Conservation (phyloP, 768 basidiomycete genomes). For the Ramaria sp. region DNA sequence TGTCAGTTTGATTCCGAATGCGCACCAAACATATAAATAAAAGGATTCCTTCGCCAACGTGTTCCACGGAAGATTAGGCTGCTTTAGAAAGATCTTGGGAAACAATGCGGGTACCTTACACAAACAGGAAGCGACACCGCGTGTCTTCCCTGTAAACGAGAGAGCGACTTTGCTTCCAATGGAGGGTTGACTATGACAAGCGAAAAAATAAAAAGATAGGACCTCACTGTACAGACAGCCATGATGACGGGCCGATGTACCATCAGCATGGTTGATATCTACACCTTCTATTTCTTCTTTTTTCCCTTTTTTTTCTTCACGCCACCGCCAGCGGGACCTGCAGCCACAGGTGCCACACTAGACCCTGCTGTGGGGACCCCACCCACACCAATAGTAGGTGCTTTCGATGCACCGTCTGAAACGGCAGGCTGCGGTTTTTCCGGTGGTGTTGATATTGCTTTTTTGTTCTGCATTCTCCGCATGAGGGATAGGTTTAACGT, state of each 20-base stretch:
- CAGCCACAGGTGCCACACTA: constrained; percentile 17
- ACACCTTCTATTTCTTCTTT: constrained; percentile 59
- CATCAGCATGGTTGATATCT: too few species aligned
- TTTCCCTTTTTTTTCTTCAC: constrained; percentile 71
- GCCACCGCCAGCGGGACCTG: constrained; percentile 38
- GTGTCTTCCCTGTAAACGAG: too few species aligned
- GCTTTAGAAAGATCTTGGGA: too few species aligned
- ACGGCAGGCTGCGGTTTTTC: constrained; percentile 13
- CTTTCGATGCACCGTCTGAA: constrained; percentile 20
- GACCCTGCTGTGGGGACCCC: background rate
- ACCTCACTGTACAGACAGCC: background rate
- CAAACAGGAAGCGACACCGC: too few species aligned
- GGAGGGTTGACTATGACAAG: too few species aligned
- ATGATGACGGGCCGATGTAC: background rate
- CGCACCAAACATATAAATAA: too few species aligned
- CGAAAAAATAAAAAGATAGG: too few species aligned
- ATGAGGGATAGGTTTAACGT: constrained; percentile 78
- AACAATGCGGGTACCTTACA: too few species aligned
- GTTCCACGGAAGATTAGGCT: too few species aligned
- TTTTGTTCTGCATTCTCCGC: constrained; percentile 74
- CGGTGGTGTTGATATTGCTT: constrained; percentile 23
- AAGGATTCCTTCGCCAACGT: too few species aligned
- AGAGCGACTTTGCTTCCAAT: too few species aligned
- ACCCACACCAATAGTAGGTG: constrained; percentile 19
- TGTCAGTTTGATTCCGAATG: too few species aligned